phyloP scores from a whole-genome alignment of 2,329 filamentous ascomycete species.

The Polytolypa hystricis region DNA sequence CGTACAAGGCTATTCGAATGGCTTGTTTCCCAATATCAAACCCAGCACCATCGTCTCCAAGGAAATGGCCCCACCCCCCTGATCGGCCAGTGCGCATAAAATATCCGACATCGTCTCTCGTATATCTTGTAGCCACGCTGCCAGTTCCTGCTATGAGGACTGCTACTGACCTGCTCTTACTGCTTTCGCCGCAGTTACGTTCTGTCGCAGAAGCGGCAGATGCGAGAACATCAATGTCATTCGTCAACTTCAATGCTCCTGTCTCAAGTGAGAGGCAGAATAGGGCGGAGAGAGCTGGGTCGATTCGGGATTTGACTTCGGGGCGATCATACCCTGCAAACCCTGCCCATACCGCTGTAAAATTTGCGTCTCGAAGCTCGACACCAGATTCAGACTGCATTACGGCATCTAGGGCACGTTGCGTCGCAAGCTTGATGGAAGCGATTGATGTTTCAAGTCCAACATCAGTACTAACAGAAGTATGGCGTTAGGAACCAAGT shows the following conservation, averaged over 20 bases:
- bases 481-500: too few species aligned
- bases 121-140: slow-evolving; percentile 33
- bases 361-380: slow-evolving; percentile 7
- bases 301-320: slow-evolving; percentile 18
- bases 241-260: slow-evolving; percentile 22
- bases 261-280: slow-evolving; percentile 16
- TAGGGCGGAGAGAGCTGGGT: slow-evolving; percentile 17
- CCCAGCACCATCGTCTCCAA: slow-evolving; percentile 36
- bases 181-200: slow-evolving; percentile 6
- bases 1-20: slow-evolving; percentile 22
- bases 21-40: slow-evolving; percentile 31
- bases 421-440: slow-evolving; percentile 18
- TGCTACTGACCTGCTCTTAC: slow-evolving; percentile 15
- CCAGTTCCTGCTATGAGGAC: slow-evolving; percentile 36
- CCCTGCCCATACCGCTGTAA: slow-evolving; percentile 29
- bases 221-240: slow-evolving; percentile 32
- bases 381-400: neutral
- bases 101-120: slow-evolving; percentile 8
- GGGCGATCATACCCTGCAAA: slow-evolving; percentile 32
- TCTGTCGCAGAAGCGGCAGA: slow-evolving; percentile 18
- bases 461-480: slow-evolving; percentile 13
- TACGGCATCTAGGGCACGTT: slow-evolving; percentile 15
- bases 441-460: slow-evolving; percentile 16
- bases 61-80: slow-evolving; percentile 35
- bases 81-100: slow-evolving; percentile 23